Evolutionary conservation across 768 basidiomycete species (phyloP).

Genomic region (Tulasnella sp.): DNA sequence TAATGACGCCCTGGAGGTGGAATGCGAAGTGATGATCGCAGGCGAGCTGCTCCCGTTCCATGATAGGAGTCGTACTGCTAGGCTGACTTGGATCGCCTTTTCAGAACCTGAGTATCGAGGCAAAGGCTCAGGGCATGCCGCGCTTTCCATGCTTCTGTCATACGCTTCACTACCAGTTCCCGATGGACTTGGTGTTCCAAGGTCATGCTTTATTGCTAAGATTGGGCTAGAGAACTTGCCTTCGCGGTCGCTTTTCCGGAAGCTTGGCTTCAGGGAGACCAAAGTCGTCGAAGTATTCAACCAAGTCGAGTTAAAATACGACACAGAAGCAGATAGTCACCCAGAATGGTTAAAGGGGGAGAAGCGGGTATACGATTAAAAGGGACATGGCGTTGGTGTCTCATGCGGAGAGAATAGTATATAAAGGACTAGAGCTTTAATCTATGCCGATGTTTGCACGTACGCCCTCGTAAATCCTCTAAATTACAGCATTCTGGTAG

Average conservation of each 20-base stretch:
- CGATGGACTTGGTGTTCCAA: conserved; percentile 46
- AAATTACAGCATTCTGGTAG: neutral
- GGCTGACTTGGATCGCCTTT: neutral
- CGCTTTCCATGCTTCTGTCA: conserved; percentile 66
- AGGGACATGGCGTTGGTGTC: neutral
- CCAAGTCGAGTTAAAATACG: conserved; percentile 77
- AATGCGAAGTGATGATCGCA: conserved; percentile 58
- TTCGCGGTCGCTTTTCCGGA: conserved; percentile 73
- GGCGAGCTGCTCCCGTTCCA: conserved; percentile 21
- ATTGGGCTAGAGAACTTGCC: conserved; percentile 70
- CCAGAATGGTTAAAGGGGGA: conserved; percentile 16
- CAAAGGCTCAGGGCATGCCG: conserved; percentile 64
- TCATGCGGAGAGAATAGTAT: neutral
- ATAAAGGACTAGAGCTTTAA: neutral
- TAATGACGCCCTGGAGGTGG: conserved; percentile 63
- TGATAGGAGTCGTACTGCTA: neutral
- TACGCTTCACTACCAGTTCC: conserved; percentile 54
- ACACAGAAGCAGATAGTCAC: neutral
- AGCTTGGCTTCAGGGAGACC: conserved; percentile 72
- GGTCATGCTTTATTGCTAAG: conserved; percentile 63
- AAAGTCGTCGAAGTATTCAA: conserved; percentile 74
- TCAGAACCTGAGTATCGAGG: conserved; percentile 70
- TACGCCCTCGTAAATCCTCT: neutral
- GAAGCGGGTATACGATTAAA: conserved; percentile 12
- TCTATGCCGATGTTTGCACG: neutral